A percentile compares a stretch with the other conserved stretches of the same genome.
These are phyloP conservation scores for Eimeria necatrix DNA, from an alignment of 169 alveolate species.

Conservation along the genomic window DNA sequence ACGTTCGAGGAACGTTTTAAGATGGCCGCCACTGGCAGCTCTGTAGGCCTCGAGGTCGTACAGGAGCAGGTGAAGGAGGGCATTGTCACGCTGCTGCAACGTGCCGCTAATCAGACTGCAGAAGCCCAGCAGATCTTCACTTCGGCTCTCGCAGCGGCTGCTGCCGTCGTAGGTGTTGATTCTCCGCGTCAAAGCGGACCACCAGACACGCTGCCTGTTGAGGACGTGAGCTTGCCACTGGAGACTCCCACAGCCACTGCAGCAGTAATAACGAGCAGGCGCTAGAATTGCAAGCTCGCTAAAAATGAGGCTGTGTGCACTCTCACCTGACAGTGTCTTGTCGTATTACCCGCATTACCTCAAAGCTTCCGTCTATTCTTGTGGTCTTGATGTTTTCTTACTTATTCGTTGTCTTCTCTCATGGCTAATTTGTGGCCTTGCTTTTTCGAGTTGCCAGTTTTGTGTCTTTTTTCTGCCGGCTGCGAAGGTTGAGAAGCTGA, in stretches of 20 bases:
- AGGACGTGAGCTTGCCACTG: neutral
- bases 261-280: too few relatives aligned
- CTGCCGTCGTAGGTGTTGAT: slow-evolving; percentile 52
- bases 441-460: neutral
- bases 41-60: slow-evolving; percentile 45
- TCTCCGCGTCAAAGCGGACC: neutral
- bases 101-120: slow-evolving; percentile 38
- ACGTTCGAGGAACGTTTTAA: slow-evolving; percentile 50
- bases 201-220: neutral
- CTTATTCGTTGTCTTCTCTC: too few relatives aligned
- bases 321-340: too few relatives aligned
- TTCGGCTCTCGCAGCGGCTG: slow-evolving; percentile 55
- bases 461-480: neutral
- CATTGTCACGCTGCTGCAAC: slow-evolving; percentile 30
- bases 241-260: neutral
- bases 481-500: slow-evolving; percentile 51
- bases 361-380: too few relatives aligned
- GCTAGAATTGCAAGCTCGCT: too few relatives aligned
- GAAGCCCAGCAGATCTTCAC: slow-evolving; percentile 74
- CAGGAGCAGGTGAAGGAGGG: slow-evolving; percentile 64
- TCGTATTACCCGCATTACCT: too few relatives aligned
- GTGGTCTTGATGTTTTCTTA: too few relatives aligned
- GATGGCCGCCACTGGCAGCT: neutral
- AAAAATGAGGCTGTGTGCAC: too few relatives aligned
- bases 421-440: too few relatives aligned